Percentiles rank a stretch among this genome's conserved stretches.
Evolutionary conservation across 345 rosid species (phyloP).

Genomic region (Linum tenue): DNA sequence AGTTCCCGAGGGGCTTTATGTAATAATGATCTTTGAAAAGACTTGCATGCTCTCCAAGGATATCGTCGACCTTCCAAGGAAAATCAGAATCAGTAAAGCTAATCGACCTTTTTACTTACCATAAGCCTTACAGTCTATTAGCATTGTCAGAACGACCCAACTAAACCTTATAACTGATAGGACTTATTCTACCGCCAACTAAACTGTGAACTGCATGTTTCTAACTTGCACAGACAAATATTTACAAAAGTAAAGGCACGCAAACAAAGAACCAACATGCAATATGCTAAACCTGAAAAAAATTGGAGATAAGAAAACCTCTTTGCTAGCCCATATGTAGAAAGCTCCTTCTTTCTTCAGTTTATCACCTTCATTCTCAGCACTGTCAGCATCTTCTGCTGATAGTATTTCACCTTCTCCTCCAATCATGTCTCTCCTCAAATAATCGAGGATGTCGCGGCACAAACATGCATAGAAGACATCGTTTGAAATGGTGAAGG

Average conservation of each 20-base stretch:
- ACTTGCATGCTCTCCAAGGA: slow-evolving; percentile 61
- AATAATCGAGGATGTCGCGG: slow-evolving; percentile 72
- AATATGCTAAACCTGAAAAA: slow-evolving; percentile 32
- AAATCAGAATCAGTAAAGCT: not conserved
- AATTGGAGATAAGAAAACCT: slow-evolving; percentile 33
- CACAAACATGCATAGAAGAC: slow-evolving; percentile 48
- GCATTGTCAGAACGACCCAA: no score
- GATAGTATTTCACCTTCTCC: slow-evolving; percentile 74
- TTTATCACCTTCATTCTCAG: slow-evolving; percentile 46
- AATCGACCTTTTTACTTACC: not conserved
- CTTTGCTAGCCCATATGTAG: slow-evolving; percentile 68
- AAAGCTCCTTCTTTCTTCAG: slow-evolving; percentile 85
- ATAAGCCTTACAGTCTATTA: not conserved
- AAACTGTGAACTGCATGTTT: not conserved
- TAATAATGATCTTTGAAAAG: slow-evolving; percentile 76
- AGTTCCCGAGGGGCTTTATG: slow-evolving; percentile 69
- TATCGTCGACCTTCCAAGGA: slow-evolving; percentile 51
- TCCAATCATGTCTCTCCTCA: slow-evolving; percentile 90
- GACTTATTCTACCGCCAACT: no score
- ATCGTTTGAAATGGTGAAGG: slow-evolving; percentile 59
- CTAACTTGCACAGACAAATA: not conserved
- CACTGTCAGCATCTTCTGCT: slow-evolving; percentile 94
- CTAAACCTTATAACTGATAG: no score
- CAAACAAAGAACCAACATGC: not conserved
- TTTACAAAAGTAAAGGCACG: no score